Evolutionary conservation across 306 rosid species (phyloP), one percentile per base, ranked within the genome.

Genomic region (Castanopsis chinensis): DNA sequence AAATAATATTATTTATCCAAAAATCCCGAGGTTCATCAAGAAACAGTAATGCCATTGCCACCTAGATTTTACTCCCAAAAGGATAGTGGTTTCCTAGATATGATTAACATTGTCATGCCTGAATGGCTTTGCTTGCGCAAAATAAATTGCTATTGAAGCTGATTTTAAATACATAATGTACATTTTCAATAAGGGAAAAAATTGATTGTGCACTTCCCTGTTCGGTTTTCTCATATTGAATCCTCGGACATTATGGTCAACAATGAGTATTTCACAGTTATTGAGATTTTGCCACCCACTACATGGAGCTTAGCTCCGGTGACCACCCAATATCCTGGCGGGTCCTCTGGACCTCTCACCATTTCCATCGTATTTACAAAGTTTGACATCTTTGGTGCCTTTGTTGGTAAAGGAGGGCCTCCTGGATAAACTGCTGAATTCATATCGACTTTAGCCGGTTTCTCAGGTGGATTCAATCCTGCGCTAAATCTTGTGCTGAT

Each of bases 281-380:
- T 81, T 19, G 93, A 88, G 77, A 94, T 91, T 76, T 86, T 82
- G 52, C 93, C 90, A 78, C 83, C 89, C 37, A 86, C 94, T 25
- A 90, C 91, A 43, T 90, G 81, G 1, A 94, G 90, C 88, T 81
- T 94, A 58, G 97, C 97, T 37, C 99, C 99, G 0, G 97, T 90
- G 77, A 94, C 92, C 82, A 94, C 91, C 99, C 99, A 94, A 82
- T 94, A 91, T 49, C 99, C 99, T 6, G 97, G 99, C 37, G 77
- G 69, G 72, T 91, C 89, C 85, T 88, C 93, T 0, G 99, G 99
- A 53, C 97, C 99, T 27, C 95, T 85, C 59, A 85, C 87, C 90
- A 70, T 91, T 85, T 94, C 99, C 64, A 84, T 81, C 13, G 93
- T 91, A 83, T 91, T 89, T 10, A 94, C 88, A 77, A 92, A 74